Percentiles rank a stretch among this genome's conserved stretches.
These are phyloP conservation scores for Gryganskiella cystojenkinii DNA, from an alignment of 192 early-diverging fungal genomes.

Conservation along the genomic window DNA sequence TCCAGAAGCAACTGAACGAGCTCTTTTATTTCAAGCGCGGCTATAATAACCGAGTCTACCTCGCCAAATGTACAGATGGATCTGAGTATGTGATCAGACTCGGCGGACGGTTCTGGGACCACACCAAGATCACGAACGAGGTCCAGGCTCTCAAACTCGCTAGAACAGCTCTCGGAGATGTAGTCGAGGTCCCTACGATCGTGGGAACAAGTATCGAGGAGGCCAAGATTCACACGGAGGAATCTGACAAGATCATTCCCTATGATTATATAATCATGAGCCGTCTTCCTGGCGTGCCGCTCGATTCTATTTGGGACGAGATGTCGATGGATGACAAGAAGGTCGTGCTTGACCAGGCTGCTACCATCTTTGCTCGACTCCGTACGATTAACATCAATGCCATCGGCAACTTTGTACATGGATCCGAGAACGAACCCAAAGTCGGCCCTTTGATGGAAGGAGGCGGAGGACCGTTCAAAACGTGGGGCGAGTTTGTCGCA, in stretches of 20 bases:
- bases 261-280: slow-evolving; percentile 44
- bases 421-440: neutral
- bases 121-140: slow-evolving; percentile 48
- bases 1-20: slow-evolving; percentile 18
- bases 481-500: slow-evolving; percentile 30
- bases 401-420: slow-evolving; percentile 34
- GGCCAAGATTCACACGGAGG: slow-evolving; percentile 22
- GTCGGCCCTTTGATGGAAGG: slow-evolving; percentile 43
- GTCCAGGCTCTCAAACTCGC: slow-evolving; percentile 21
- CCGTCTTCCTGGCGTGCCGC: slow-evolving; percentile 34
- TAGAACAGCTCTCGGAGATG: slow-evolving; percentile 1
- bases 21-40: slow-evolving; percentile 44
- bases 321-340: slow-evolving; percentile 24
- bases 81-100: slow-evolving; percentile 47
- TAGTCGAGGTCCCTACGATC: slow-evolving; percentile 14
- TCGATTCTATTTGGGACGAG: slow-evolving; percentile 39
- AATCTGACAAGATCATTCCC: slow-evolving; percentile 14
- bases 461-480: slow-evolving; percentile 30
- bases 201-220: slow-evolving; percentile 43
- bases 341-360: slow-evolving; percentile 14
- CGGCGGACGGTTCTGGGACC: slow-evolving; percentile 48
- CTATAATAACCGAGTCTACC: slow-evolving; percentile 48
- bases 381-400: slow-evolving; percentile 17
- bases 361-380: slow-evolving; percentile 22
- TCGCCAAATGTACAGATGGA: slow-evolving; percentile 23